Evolutionary conservation across 2,329 filamentous ascomycete species (phyloP).

Genomic region (Escovopsis weberi): DNA sequence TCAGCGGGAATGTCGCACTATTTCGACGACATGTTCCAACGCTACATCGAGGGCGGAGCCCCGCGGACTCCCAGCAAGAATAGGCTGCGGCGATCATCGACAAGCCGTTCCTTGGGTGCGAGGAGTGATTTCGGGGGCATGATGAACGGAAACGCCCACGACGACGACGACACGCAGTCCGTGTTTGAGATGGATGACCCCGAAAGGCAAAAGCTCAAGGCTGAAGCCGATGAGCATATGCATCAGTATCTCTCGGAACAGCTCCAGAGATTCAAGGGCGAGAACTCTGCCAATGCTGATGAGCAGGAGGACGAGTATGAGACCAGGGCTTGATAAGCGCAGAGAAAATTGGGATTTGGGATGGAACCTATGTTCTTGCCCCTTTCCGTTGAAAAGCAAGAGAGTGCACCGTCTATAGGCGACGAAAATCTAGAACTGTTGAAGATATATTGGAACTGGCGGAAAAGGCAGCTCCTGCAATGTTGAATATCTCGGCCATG

Average conservation of each 20-base stretch:
- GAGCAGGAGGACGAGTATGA: constrained; percentile 32
- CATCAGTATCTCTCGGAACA: constrained; percentile 73
- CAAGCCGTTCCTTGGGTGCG: constrained; percentile 67
- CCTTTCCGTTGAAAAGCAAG: no score
- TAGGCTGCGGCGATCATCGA: constrained; percentile 59
- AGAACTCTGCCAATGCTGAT: constrained; percentile 7
- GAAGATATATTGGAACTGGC: no score
- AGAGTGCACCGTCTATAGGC: no score
- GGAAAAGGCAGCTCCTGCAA: no score
- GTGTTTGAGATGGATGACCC: constrained; percentile 19
- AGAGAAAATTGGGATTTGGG: no score
- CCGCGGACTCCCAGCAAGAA: constrained; percentile 18
- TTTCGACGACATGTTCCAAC: constrained; percentile 74
- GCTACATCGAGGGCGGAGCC: constrained; percentile 21
- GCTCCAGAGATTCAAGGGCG: constrained; percentile 49
- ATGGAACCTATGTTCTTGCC: no score
- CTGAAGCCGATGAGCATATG: constrained; percentile 54
- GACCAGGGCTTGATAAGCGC: constrained; percentile 17
- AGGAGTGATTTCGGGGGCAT: constrained; percentile 61
- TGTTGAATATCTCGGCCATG: no score
- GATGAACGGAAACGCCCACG: constrained; percentile 29
- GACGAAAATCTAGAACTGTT: no score
- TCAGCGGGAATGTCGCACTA: constrained; percentile 76
- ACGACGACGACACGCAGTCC: constrained; percentile 24
- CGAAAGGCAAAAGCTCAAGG: constrained; percentile 32